Base-by-base conservation (phyloP, 2,329 filamentous ascomycete species). In the Aspergillus flavus region DNA sequence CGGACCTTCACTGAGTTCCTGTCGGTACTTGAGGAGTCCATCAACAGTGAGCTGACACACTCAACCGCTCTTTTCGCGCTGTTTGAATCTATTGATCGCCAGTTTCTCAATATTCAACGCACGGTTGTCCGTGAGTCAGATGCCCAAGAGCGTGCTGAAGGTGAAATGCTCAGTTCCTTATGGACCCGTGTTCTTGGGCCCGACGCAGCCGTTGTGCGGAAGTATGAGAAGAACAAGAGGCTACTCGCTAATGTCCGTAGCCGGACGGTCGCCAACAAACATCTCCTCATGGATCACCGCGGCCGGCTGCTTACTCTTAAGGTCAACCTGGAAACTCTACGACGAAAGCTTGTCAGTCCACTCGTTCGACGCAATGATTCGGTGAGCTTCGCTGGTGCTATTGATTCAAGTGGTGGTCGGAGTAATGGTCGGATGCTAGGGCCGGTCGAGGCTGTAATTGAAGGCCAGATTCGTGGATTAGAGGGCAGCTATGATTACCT, bases 1-100 rank as follows among this genome's bases (percentile, higher is more conserved):
- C 89, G 92, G 66, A 94, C 94, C 14, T 97, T 96, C 75, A 89
- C 89, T 75, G 92, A 96, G 75, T 94, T 97, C 72, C 85, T 98
- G 45, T 85, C 87, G 41, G 91, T 95, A 0, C 87, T 97, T 26
- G 94, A 98, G 80, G 93, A 97, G 66, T 91, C 91, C 64, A 96
- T 97, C 76, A 88, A 90, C 71, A 90, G 87, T 68, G 94, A 98
- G 78, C 84, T 97, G 23, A 89, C 89, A 59, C 90, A 94, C 78
- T 91, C 90, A 46, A 86, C 93, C 1, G 86, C 88, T 1, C 87
- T 97, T 16, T 96, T 97, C 76, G 87, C 87, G 4, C 88, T 97
- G n/a, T 97, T 97, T 77, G 93, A 97, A 76, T 87, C 89, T 63
- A 93, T 97, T 69, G 94, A 98, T 79, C 87, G 89, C 59, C 93